These are phyloP conservation scores for Syzygium jambos DNA, from an alignment of 345 rosid species.

Conservation along the genomic window DNA sequence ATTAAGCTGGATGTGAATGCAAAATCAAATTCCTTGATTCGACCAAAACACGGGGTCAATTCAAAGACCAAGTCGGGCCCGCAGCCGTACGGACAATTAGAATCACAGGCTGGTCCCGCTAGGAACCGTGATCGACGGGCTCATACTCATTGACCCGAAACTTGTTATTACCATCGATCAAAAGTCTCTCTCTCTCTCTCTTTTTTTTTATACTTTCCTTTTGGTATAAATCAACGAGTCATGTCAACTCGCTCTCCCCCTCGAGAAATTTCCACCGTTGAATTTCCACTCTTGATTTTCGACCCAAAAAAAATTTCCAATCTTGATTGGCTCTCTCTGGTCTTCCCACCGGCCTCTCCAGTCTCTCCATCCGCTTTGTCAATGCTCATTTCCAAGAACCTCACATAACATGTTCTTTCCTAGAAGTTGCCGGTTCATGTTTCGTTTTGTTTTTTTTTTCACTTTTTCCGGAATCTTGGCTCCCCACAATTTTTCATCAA, in stretches of 20 bases:
- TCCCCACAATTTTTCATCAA: no score
- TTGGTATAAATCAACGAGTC: no score
- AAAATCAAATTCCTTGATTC: not conserved
- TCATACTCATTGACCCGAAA: not conserved
- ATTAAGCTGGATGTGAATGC: not conserved
- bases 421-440: not conserved
- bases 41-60: not conserved
- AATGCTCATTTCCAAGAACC: not conserved
- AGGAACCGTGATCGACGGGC: not conserved
- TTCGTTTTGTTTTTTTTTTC: no score
- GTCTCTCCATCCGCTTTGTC: not conserved
- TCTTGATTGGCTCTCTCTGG: not conserved
- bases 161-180: no score
- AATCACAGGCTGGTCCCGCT: not conserved
- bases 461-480: no score
- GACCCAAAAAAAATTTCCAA: no score
- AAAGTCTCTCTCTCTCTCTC: no score
- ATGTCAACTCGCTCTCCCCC: not conserved
- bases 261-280: not conserved
- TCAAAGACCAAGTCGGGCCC: not conserved
- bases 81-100: not conserved
- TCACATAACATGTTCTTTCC: not conserved
- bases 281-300: no score
- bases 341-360: not conserved
- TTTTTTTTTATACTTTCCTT: no score